Evolutionary conservation across 2,329 filamentous ascomycete genomes (phyloP).

Genomic region (Bipolaris zeicola): DNA sequence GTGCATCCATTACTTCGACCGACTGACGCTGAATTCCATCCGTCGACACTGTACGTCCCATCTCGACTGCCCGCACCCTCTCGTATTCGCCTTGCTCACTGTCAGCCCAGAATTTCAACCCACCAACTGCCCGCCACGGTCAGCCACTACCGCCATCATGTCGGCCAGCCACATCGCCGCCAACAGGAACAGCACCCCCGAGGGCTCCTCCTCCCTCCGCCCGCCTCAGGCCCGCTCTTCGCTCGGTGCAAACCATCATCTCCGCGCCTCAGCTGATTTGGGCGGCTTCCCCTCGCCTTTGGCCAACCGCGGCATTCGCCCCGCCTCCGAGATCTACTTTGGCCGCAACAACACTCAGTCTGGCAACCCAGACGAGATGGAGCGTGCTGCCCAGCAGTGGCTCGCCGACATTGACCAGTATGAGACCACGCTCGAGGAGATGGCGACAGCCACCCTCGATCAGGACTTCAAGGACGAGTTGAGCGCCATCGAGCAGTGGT

Average conservation of each 20-base stretch:
- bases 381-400: slow-evolving; percentile 97
- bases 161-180: slow-evolving; percentile 56
- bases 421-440: slow-evolving; percentile 97
- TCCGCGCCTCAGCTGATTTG: slow-evolving; percentile 96
- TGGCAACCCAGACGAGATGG: slow-evolving; percentile 79
- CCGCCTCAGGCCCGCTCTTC: slow-evolving; percentile 78
- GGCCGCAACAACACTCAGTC: slow-evolving; percentile 73
- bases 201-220: slow-evolving; percentile 82
- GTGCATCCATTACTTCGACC: slow-evolving; percentile 13
- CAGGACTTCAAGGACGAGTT: slow-evolving; percentile 99
- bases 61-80: background rate
- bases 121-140: background rate
- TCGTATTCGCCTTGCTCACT: slow-evolving; percentile 5
- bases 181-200: slow-evolving; percentile 97
- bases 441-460: slow-evolving; percentile 97
- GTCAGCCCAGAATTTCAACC: slow-evolving; percentile 9
- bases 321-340: slow-evolving; percentile 91
- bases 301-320: slow-evolving; percentile 80
- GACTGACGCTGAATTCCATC: background rate
- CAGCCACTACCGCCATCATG: slow-evolving; percentile 43
- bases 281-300: slow-evolving; percentile 75
- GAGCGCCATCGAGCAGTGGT: slow-evolving; percentile 99
- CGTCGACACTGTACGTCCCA: slow-evolving; percentile 14
- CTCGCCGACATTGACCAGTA: slow-evolving; percentile 99
- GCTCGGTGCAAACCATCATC: slow-evolving; percentile 78